These are phyloP conservation scores for Auxenochlorella pyrenoidosa DNA, from an alignment of 139 green algal genomes.

Conservation along the genomic window DNA sequence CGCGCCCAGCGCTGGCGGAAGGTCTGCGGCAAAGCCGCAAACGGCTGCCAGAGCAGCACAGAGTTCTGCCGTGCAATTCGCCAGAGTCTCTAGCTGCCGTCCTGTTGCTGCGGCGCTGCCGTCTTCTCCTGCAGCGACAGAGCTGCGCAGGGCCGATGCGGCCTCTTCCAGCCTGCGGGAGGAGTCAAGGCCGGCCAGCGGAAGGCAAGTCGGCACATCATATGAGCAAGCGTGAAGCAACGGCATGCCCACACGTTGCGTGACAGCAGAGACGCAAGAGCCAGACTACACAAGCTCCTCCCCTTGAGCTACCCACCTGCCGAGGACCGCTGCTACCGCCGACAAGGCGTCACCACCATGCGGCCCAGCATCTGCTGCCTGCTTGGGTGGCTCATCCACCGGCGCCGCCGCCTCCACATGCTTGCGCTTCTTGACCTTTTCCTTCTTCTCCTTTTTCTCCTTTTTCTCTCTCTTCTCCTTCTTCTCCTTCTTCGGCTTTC, in stretches of 20 bases:
- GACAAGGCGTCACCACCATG: no score
- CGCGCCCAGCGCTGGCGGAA: neutral
- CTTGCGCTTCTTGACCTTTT: slow-evolving; percentile 26
- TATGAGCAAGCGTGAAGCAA: neutral
- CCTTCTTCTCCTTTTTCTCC: slow-evolving; percentile 9
- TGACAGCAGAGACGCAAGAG: neutral
- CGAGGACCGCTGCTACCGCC: no score
- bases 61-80: neutral
- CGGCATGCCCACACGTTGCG: neutral
- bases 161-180: neutral
- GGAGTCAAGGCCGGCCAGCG: neutral
- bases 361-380: neutral
- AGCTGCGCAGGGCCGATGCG: neutral
- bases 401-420: neutral
- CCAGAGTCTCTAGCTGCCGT: neutral
- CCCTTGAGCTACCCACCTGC: no score
- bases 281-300: no score
- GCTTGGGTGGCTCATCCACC: neutral
- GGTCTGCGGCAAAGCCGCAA: neutral
- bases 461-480: neutral
- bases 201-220: neutral
- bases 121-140: neutral
- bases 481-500: neutral
- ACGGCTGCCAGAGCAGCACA: neutral
- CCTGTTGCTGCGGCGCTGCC: no score